These are phyloP conservation scores for Rhizopogon vinicolor DNA, from an alignment of 768 basidiomycete genomes.

Conservation along the genomic window DNA sequence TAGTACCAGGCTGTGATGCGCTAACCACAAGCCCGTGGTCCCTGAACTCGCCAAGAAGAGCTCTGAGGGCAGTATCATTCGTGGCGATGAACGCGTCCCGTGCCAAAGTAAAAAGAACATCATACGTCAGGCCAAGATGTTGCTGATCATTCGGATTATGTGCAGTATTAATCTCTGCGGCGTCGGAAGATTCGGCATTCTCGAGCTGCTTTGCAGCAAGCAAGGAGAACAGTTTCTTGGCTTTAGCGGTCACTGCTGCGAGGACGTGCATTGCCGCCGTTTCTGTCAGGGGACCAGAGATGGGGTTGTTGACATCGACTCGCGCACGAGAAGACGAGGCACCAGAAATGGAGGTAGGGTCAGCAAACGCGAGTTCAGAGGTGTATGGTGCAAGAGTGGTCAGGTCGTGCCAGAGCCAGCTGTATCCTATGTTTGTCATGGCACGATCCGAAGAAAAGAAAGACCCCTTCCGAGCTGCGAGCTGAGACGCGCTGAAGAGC, in stretches of 20 bases:
- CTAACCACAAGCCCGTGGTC: slow-evolving; percentile 85
- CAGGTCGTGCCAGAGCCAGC: slow-evolving; percentile 87
- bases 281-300: slow-evolving; percentile 55
- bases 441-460: slow-evolving; percentile 13
- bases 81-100: slow-evolving; percentile 85
- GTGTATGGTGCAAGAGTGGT: slow-evolving; percentile 84
- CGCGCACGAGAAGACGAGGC: slow-evolving; percentile 32
- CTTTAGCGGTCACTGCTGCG: slow-evolving; percentile 82
- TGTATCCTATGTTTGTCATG: slow-evolving; percentile 38
- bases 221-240: slow-evolving; percentile 74
- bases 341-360: slow-evolving; percentile 58
- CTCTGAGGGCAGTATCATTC: slow-evolving; percentile 78
- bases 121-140: slow-evolving; percentile 57
- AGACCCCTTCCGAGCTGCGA: slow-evolving; percentile 44
- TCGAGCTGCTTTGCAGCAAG: slow-evolving; percentile 69
- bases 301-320: slow-evolving; percentile 26
- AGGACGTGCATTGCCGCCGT: slow-evolving; percentile 78
- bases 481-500: slow-evolving; percentile 75
- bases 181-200: slow-evolving; percentile 30
- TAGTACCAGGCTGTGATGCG: slow-evolving; percentile 34
- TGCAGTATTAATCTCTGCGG: slow-evolving; percentile 8
- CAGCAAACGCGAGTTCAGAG: slow-evolving; percentile 64
- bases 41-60: slow-evolving; percentile 83
- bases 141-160: slow-evolving; percentile 31
- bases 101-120: slow-evolving; percentile 68